These are phyloP conservation scores for Mallotus japonicus DNA, from an alignment of 441 rosid genomes.

Conservation along the genomic window DNA sequence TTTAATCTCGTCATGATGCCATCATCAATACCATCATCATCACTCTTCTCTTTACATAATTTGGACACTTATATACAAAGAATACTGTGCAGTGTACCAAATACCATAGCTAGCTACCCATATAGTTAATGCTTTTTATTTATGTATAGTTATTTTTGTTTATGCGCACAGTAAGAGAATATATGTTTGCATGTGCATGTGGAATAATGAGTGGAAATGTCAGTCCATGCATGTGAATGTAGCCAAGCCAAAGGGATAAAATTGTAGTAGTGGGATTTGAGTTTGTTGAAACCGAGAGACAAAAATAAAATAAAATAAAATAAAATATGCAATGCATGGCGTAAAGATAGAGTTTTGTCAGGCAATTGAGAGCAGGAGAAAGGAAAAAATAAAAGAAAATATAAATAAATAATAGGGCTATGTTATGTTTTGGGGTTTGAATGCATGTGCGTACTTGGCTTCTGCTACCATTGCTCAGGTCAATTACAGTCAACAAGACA, in stretches of 20 bases:
- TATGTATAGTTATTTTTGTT: too few relatives aligned
- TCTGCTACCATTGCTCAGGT: neutral
- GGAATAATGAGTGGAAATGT: constrained; percentile 53
- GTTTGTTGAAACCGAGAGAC: constrained; percentile 28
- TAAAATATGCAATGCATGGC: constrained; percentile 35
- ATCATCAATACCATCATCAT: constrained; percentile 58
- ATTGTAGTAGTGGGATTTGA: neutral
- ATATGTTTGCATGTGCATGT: constrained; percentile 58
- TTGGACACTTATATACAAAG: too few relatives aligned
- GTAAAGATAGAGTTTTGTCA: constrained; percentile 39
- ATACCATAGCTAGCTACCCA: too few relatives aligned
- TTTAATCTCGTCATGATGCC: constrained; percentile 48
- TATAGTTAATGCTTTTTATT: too few relatives aligned
- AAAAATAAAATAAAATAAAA: neutral
- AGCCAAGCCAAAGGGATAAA: neutral
- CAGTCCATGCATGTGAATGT: constrained; percentile 63
- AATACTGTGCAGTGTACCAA: neutral
- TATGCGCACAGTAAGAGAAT: neutral
- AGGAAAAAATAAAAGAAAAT: neutral
- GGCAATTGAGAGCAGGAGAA: neutral
- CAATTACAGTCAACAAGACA: neutral
- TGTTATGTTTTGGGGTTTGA: too few relatives aligned
- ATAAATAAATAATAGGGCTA: too few relatives aligned
- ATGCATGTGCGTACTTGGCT: constrained; percentile 27
- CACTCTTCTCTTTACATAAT: neutral